Base-by-base conservation (phyloP, 768 basidiomycete genomes). In the Podaxis sp. region DNA sequence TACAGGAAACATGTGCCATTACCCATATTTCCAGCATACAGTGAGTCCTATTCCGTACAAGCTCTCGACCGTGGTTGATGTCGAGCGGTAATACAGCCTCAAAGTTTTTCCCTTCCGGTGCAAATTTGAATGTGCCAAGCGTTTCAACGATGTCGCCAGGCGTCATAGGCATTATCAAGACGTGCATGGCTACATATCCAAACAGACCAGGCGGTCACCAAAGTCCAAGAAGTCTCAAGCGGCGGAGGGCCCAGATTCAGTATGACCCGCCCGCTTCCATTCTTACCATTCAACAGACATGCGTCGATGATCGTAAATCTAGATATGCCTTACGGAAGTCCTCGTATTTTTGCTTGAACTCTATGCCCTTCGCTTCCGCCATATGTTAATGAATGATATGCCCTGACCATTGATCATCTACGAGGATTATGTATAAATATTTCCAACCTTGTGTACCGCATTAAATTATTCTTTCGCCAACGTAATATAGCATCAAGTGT, bases 71-170 rank as follows among this genome's bases (percentile, higher is more conserved):
- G 5, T 47, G 12, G 24, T 24, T 51, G 24, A 36, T 25, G 24
- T 19, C 51, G 54, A 37, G 61, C 57, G 22, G 43, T 17, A 50
- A 55, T n/a, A 49, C 57, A 89, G 87, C 63, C 87, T 87, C 49
- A 83, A 84, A 6, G 78, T 79, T 15, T 78, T 77, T 19, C 85
- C 86, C 58, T 74, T 77, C 59, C 85, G 85, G 68, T 80, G 75
- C 22, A 84, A 74, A 61, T 61, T 24, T 38, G 46, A 69, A 33
- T 89, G 88, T 64, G 78, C 75, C 11, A 76, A 79, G 65, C 71
- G 73, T 13, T 89, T 88, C 76, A 86, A 83, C 57, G 88, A 89
- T 66, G 86, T 86, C 17, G 86, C 88, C 3, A 78, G 86, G 57
- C 75, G 86, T 49, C 85, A 86, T 65, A 76, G 84, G 40, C 88